A percentile compares a stretch with the other conserved stretches of the same genome.
Conservation (phyloP, 2,329 filamentous ascomycete species). For the Thelonectria rubi region DNA sequence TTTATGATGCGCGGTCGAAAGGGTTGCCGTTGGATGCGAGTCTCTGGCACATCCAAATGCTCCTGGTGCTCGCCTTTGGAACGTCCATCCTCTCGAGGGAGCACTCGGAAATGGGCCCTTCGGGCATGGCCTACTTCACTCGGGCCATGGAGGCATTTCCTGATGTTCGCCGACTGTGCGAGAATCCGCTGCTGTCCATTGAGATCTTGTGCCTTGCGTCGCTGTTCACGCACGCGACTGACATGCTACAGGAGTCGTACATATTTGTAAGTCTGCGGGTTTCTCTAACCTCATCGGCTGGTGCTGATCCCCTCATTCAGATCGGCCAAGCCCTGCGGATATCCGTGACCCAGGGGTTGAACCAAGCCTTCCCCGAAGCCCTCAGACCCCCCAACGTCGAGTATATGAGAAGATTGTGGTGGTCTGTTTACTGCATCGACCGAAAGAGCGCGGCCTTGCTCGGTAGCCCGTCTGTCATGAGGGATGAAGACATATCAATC, state of each 20-base stretch:
- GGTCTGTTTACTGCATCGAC: constrained; percentile 36
- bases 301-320: not conserved
- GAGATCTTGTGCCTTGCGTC: constrained; percentile 30
- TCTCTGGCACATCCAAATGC: constrained; percentile 35
- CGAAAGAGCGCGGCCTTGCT: constrained; percentile 33
- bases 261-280: constrained; percentile 21
- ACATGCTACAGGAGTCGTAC: constrained; percentile 34
- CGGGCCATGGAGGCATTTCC: constrained; percentile 31
- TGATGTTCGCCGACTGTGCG: constrained; percentile 31
- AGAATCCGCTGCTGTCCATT: constrained; percentile 32
- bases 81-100: constrained; percentile 35
- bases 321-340: constrained; percentile 32
- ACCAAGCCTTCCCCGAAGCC: constrained; percentile 30
- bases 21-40: constrained; percentile 1
- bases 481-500: constrained; percentile 33
- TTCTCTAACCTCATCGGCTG: not conserved
- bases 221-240: constrained; percentile 35
- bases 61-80: constrained; percentile 30
- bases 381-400: constrained; percentile 26
- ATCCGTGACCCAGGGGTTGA: constrained; percentile 30
- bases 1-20: constrained; percentile 22
- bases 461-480: constrained; percentile 30
- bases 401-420: constrained; percentile 33
- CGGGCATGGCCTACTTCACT: constrained; percentile 33
- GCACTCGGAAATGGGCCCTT: constrained; percentile 32